Evolutionary conservation across 768 basidiomycete species (phyloP), one percentile per base, ranked within the genome.

Genomic region (Xerocomus potaroensis): DNA sequence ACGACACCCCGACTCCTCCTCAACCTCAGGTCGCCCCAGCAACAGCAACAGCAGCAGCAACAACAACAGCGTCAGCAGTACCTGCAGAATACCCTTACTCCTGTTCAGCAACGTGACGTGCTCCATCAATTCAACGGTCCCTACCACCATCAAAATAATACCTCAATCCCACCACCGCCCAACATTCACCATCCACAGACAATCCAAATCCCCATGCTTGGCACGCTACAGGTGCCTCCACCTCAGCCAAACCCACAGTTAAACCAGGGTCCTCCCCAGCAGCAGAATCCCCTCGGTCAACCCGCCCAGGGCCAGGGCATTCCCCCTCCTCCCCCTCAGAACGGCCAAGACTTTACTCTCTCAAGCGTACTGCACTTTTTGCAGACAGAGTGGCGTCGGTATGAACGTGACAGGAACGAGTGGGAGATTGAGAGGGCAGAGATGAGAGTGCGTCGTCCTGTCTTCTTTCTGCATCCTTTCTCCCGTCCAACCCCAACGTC

Each of bases 371-470:
- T 99, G 51, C 96, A 99, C 73, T 99, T 91, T 67, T 78, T 98
- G 42, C 96, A 99, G 72, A 91, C 91, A 18, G 96, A 99, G 74
- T 97, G 94, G 91, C 78, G 96, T 52, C 78, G 91, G 50, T 98
- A 96, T 63, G 96, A 98, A 69, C 84, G 94, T 66, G 96, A 99
- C 72, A 79, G 95, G 61, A 99, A 99, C 65, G 96, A 99, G 71
- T 99, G 95, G 95, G 96, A 99, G 76, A 99, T 99, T 60, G 96
- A 98, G 70, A 77, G 96, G 57, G 96, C 96, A 26, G 96, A 98
- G 70, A 97, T 98, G 94, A 79, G 95, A 78, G 92, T 93, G 54
- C 60, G 89, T 81, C 34, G n/a, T 51, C 45, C 11, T 44, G 2
- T 29, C 19, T 2, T 19, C 23, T 21, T 47, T 16, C 11, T 42